Evolutionary conservation across 768 basidiomycete species (phyloP).

Genomic region (Xerocomus spinulosus): DNA sequence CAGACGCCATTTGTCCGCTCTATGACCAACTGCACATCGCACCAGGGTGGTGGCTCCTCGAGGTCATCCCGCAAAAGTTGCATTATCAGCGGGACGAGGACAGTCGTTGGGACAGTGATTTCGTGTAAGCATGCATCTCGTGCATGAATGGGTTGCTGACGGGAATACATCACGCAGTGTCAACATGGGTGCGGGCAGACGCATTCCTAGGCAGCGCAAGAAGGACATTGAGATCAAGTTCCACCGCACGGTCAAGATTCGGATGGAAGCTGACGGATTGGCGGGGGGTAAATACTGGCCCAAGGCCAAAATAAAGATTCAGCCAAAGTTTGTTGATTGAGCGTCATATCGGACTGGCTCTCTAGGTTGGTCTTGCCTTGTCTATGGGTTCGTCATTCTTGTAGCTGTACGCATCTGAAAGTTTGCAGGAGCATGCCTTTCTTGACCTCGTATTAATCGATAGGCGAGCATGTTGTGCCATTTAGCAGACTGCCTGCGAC

Average conservation of each 20-base stretch:
- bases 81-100: constrained; percentile 27
- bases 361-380: background rate
- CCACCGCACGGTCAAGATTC: constrained; percentile 44
- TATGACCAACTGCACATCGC: constrained; percentile 55
- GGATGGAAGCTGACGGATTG: constrained; percentile 46
- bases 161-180: constrained; percentile 5
- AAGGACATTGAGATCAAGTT: constrained; percentile 41
- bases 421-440: background rate
- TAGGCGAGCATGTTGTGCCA: too few species aligned
- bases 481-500: too few species aligned
- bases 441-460: too few species aligned
- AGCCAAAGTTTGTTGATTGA: constrained; percentile 41
- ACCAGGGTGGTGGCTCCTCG: constrained; percentile 63
- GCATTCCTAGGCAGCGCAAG: constrained; percentile 36
- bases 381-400: background rate
- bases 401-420: background rate
- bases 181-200: constrained; percentile 41
- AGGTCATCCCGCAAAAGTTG: constrained; percentile 41
- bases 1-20: constrained; percentile 47
- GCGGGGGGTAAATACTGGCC: constrained; percentile 37
- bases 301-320: constrained; percentile 33
- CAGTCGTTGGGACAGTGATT: constrained; percentile 6
- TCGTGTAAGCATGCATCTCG: constrained; percentile 15
- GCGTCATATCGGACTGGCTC: too few species aligned
- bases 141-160: background rate